phyloP scores from a whole-genome alignment of 345 rosid genomes.

The Syzygium aromaticum region DNA sequence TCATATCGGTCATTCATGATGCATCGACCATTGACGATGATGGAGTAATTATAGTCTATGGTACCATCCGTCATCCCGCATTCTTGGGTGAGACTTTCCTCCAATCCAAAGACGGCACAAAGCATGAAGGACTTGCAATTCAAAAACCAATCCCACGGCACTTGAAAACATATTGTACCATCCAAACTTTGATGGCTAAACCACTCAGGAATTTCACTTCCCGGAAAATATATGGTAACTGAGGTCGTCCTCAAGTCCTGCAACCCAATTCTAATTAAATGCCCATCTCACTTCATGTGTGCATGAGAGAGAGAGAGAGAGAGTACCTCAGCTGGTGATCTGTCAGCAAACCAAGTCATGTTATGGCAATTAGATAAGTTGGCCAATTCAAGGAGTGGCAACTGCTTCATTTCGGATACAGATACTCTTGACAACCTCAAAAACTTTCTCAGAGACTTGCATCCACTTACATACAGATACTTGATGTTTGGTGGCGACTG shows the following conservation, averaged over 20 bases:
- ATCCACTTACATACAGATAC: rapidly evolving
- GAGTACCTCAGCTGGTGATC: not conserved
- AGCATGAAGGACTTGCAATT: rapidly evolving
- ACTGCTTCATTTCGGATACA: not conserved
- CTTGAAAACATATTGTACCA: not conserved
- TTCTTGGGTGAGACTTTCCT: not conserved
- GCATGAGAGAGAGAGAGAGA: not conserved
- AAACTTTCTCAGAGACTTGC: not conserved
- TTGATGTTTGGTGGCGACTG: not conserved
- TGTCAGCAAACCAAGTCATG: not conserved
- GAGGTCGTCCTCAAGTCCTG: not conserved
- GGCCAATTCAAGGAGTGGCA: not conserved
- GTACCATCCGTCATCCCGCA: rapidly evolving
- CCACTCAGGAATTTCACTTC: not conserved
- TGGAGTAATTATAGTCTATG: not conserved
- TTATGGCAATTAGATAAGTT: not conserved
- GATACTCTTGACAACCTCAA: not conserved
- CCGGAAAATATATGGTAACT: not conserved
- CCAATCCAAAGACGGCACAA: not conserved
- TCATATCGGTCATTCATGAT: not conserved
- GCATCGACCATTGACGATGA: rapidly evolving
- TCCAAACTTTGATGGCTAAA: not conserved
- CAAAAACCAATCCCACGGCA: rapidly evolving
- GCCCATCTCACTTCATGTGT: not conserved
- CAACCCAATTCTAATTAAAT: not conserved